Conservation (phyloP, 108 stramenopile genomes). For the Cyclotella atomus region DNA sequence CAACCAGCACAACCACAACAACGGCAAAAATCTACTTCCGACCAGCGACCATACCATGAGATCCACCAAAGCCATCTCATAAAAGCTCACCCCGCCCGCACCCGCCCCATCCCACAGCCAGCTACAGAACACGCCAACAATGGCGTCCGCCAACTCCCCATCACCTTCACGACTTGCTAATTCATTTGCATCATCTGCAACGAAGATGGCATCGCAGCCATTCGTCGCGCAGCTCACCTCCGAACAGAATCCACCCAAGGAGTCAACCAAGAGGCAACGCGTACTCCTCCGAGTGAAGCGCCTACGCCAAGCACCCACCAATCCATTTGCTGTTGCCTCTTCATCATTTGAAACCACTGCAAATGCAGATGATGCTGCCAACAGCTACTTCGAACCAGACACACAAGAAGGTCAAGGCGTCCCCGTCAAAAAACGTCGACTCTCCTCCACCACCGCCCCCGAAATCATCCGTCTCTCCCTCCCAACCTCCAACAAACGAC, state of each 20-base stretch:
- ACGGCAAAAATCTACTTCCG: no score
- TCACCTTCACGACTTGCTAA: neutral
- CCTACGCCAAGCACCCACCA: neutral
- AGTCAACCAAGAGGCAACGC: constrained; percentile 6
- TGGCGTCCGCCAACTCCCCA: neutral
- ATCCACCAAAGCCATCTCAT: no score
- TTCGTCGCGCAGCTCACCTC: neutral
- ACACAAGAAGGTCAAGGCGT: no score
- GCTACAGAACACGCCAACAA: constrained; percentile 1
- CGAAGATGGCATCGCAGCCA: neutral
- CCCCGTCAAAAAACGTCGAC: constrained; percentile 7
- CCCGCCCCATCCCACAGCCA: no score
- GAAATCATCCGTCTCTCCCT: constrained; percentile 12
- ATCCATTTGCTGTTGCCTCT: neutral
- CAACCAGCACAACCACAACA: no score
- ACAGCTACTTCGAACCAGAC: no score
- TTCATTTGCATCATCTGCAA: neutral
- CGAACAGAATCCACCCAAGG: neutral
- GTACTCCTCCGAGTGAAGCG: constrained; percentile 28
- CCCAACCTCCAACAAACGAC: neutral
- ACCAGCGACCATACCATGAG: no score
- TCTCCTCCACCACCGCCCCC: constrained; percentile 1
- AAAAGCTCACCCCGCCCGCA: no score
- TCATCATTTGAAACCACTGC: neutral
- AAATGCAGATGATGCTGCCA: neutral